phyloP scores from a whole-genome alignment of 345 rosid genomes.

The Punica granatum region DNA sequence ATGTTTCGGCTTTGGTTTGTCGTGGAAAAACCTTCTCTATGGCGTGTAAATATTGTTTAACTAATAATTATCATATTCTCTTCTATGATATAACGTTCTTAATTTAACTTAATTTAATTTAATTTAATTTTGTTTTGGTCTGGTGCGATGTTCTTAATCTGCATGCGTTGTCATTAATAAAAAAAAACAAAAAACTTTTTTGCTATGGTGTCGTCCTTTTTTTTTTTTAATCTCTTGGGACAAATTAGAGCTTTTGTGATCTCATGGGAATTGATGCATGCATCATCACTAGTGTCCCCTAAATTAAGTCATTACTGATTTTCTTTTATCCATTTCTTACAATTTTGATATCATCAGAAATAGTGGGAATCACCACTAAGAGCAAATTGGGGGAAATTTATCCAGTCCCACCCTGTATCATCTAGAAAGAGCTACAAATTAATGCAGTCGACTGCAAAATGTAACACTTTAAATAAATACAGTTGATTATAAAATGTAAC shows the following conservation, averaged over 20 bases:
- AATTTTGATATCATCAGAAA: not conserved
- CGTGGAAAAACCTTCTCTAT: not conserved
- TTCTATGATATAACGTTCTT: too few relatives aligned
- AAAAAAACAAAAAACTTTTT: too few relatives aligned
- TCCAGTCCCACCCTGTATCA: too few relatives aligned
- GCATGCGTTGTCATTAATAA: too few relatives aligned
- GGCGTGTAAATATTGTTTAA: not conserved
- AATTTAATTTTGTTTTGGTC: too few relatives aligned
- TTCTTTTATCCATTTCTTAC: not conserved
- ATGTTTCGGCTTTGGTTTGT: not conserved
- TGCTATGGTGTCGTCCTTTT: not conserved
- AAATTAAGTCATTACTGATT: not conserved
- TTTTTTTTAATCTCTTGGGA: not conserved
- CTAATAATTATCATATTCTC: not conserved
- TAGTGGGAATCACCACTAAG: not conserved
- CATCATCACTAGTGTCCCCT: not conserved
- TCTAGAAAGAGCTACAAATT: too few relatives aligned
- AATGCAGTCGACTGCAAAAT: too few relatives aligned
- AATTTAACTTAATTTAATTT: too few relatives aligned
- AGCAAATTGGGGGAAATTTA: not conserved
- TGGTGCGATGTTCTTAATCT: too few relatives aligned
- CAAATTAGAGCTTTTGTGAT: not conserved
- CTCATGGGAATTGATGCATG: not conserved
- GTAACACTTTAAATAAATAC: too few relatives aligned
- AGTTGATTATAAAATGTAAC: too few relatives aligned